Evolutionary conservation across 2,329 filamentous ascomycete species (phyloP), one percentile per base, ranked within the genome.

Genomic region (Aspergillus sp.): DNA sequence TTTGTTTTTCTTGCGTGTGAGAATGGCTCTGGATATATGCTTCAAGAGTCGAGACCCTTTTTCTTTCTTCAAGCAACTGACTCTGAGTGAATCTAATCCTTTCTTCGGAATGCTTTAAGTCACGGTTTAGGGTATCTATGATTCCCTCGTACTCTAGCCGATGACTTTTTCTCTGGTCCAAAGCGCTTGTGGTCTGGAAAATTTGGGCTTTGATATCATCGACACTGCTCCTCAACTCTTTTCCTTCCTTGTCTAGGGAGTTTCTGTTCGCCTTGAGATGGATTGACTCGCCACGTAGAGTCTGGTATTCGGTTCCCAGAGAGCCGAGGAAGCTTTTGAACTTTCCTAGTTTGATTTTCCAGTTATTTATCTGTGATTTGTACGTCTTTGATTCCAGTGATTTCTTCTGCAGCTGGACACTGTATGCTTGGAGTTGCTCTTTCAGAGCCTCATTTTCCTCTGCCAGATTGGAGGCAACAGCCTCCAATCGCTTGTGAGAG

Each of bases 271-370:
- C 50, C 43, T 58, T 65, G 9, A 68, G 48, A 12, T 53, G 48
- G n/a, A 56, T 52, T 1, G 60, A 55, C 35, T 67, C 63, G 4
- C 54, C 53, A 10, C 57, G 60, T 36, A 69, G 59, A 4, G 33
- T 41, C 26, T 66, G 60, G 36, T 65, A 64, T 9, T 64, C 60
- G 6, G 55, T 56, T 4, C 65, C 65, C n/a, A 70, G 47, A 4
- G 60, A 59, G 43, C 59, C 61, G 29, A 69, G 52, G 27, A 67
- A 53, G 12, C 47, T 33, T 48, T 59, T 64, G 45, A 69, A 56
- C 41, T 58, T 66, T 4, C 46, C 43, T 5, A 70, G 47, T 32
- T 62, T 67, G 4, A 47, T 43, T 48, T 64, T 69, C 66, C 66
- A 70, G 29, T 54, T 50, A 12, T 62, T 59, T 28, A 66, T 48